phyloP scores from a whole-genome alignment of 306 rosid species.

The Prunus persica region Prunus_persica_NCBIv2 NC_034009.1:3746001-3746500 shows the following conservation, averaged over 20 bases:
- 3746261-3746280: constrained; percentile 1
- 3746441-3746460: too few species aligned
- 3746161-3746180: background rate
- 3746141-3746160: background rate
- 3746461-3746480: too few species aligned
- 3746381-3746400: background rate
- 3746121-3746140: background rate
- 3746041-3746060: constrained; percentile 93
- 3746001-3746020: constrained; percentile 67
- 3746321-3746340: background rate
- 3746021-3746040: constrained; percentile 74
- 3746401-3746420: background rate
- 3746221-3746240: constrained; percentile 5
- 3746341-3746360: too few species aligned
- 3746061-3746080: constrained; percentile 67
- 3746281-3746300: background rate
- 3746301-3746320: background rate
- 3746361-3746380: background rate
- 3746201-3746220: background rate
- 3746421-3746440: background rate
- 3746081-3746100: constrained; percentile 79
- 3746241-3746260: constrained; percentile 18
- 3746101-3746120: constrained; percentile 41
- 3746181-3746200: background rate
- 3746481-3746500: too few species aligned